A percentile compares a stretch with the other conserved stretches of the same genome.
phyloP scores from a whole-genome alignment of 129 eudicot species.

The Erigeron canadensis region DNA sequence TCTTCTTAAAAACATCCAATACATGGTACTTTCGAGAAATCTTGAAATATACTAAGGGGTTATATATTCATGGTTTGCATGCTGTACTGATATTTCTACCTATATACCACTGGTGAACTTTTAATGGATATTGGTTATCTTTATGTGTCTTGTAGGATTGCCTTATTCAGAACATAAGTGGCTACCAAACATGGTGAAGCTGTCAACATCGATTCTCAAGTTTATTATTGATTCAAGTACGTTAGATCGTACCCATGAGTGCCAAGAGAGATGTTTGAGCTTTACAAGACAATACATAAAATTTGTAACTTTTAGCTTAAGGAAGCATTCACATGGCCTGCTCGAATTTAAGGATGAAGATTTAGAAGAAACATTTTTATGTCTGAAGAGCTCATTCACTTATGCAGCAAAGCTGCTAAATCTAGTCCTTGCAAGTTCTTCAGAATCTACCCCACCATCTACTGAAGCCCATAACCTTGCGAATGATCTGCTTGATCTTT shows the following conservation, averaged over 20 bases:
- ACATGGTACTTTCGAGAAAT: no score
- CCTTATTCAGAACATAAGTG: slow-evolving; percentile 27
- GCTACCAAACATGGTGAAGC: slow-evolving; percentile 57
- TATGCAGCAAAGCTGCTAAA: slow-evolving; percentile 84
- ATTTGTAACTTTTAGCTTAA: slow-evolving; percentile 45
- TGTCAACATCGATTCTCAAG: slow-evolving; percentile 66
- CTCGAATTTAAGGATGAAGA: slow-evolving; percentile 52
- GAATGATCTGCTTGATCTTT: slow-evolving; percentile 55
- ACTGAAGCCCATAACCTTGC: slow-evolving; percentile 45
- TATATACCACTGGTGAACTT: no score
- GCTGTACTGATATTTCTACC: no score
- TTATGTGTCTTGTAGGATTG: slow-evolving; percentile 38
- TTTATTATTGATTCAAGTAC: slow-evolving; percentile 61
- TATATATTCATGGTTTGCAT: no score
- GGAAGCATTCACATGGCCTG: slow-evolving; percentile 38
- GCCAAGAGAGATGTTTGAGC: slow-evolving; percentile 53
- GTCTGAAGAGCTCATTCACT: slow-evolving; percentile 83
- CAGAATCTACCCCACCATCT: slow-evolving; percentile 44
- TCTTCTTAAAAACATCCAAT: no score
- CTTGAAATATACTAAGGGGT: no score
- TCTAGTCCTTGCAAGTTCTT: slow-evolving; percentile 39
- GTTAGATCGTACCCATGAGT: slow-evolving; percentile 32
- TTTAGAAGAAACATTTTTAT: slow-evolving; percentile 53
- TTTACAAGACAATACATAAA: slow-evolving; percentile 47
- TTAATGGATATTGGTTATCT: background rate